Conservation (phyloP, 768 basidiomycete species). For the Terana coerulea region DNA sequence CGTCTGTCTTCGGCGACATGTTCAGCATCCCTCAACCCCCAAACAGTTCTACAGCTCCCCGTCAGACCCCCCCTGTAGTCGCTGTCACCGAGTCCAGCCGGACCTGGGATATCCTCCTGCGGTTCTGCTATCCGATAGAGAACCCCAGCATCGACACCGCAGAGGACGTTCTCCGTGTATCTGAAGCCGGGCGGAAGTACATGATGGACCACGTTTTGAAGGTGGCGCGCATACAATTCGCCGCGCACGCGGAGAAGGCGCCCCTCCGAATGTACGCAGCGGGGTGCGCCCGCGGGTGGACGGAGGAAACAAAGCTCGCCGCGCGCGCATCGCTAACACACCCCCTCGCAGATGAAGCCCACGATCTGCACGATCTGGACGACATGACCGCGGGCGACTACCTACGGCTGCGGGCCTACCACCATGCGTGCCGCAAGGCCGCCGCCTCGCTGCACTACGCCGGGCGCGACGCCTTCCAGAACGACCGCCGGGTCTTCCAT, state of each 20-base stretch:
- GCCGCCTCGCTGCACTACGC: not conserved
- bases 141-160: not conserved
- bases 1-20: constrained; percentile 29
- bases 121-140: constrained; percentile 14
- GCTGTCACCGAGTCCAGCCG: constrained; percentile 15
- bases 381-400: not conserved
- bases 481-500: not conserved
- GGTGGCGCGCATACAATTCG: not conserved
- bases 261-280: not conserved
- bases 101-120: constrained; percentile 12
- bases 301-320: not conserved
- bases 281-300: not conserved
- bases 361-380: not conserved
- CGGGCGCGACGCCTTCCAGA: not conserved
- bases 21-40: constrained; percentile 9
- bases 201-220: constrained; percentile 11
- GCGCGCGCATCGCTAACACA: not conserved
- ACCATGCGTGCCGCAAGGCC: not conserved
- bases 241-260: not conserved
- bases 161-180: not conserved
- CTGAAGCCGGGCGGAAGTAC: constrained; percentile 21
- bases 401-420: not conserved
- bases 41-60: not conserved
- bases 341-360: not conserved
- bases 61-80: not conserved